Evolutionary conservation across 2,329 filamentous ascomycete species (phyloP).

Genomic region (Fusarium ramigenum): DNA sequence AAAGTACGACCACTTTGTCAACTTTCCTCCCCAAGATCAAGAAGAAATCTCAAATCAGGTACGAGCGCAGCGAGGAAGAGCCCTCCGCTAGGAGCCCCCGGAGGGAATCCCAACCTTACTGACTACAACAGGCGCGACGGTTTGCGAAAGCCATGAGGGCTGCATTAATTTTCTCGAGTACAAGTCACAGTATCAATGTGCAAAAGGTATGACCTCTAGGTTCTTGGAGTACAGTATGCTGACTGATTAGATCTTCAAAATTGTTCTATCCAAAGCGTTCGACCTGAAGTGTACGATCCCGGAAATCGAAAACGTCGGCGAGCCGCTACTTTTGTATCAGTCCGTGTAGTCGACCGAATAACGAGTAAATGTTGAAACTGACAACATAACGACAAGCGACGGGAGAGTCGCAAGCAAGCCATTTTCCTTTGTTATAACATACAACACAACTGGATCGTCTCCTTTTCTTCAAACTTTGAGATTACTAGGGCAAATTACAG

Average conservation of each 20-base stretch:
- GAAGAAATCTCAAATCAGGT: slow-evolving; percentile 98
- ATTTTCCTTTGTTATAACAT: slow-evolving; percentile 42
- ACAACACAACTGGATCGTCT: slow-evolving; percentile 34
- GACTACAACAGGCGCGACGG: slow-evolving; percentile 75
- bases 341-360: slow-evolving; percentile 52
- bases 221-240: not conserved
- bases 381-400: slow-evolving; percentile 33
- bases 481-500: slow-evolving; percentile 34
- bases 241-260: slow-evolving; percentile 89
- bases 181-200: slow-evolving; percentile 98
- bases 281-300: slow-evolving; percentile 99
- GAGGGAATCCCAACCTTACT: not conserved
- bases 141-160: slow-evolving; percentile 99
- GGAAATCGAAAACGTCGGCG: slow-evolving; percentile 97
- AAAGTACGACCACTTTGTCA: slow-evolving; percentile 99
- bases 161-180: slow-evolving; percentile 97
- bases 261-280: slow-evolving; percentile 97
- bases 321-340: slow-evolving; percentile 92
- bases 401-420: slow-evolving; percentile 7
- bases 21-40: slow-evolving; percentile 96
- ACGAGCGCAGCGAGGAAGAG: slow-evolving; percentile 33
- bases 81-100: not conserved
- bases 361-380: slow-evolving; percentile 38
- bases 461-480: slow-evolving; percentile 34
- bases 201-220: slow-evolving; percentile 75